Evolutionary conservation across 2,329 filamentous ascomycete genomes (phyloP), one percentile per base, ranked within the genome.

Genomic region (Nemania sp.): DNA sequence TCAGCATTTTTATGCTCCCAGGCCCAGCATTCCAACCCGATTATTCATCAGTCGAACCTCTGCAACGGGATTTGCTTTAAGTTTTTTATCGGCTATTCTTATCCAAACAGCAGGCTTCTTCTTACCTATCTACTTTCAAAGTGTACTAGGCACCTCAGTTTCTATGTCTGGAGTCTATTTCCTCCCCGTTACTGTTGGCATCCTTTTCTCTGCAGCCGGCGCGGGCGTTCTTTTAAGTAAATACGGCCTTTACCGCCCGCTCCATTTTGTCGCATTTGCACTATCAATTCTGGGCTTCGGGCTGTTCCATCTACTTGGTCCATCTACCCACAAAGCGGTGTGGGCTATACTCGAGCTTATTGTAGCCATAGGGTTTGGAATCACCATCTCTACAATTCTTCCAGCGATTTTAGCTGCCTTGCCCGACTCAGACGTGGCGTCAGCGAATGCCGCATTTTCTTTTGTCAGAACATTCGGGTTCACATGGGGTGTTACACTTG

Each of bases 381-480:
- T 35, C 32, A 3, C 32, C 6, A 35, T 4, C 32, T 35, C 32
- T 7, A 35, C 32, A 3, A 7, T 35, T 11, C 32, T 35, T 7
- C 32, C 32, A 3, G 32, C 32, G 1, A 35, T 35, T 7, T 7
- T 35, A 8, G 60, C 11, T 15, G 52, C 35, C 6, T 15, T 63
- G 2, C 49, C 60, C 1, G 51, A 63, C 20, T 47, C 60, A 8
- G 60, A 63, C 26, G 52, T 56, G 2, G 60, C 60, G 24, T 45
- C 51, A 29, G 35, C 52, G 1, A 56, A 35, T 24, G 60, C 60
- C 2, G 24, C 38, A 10, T 63, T 29, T 18, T 20, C 41, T 3
- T 63, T 56, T n/a, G n/a, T 63, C 18, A 55, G 38, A 38, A 55
- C 35, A 1, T 63, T 55, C 15, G 60, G 60, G 18, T 55, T 20